Evolutionary conservation across 2,329 filamentous ascomycete genomes (phyloP).

Genomic region (Cladophialophora chaetospira): DNA sequence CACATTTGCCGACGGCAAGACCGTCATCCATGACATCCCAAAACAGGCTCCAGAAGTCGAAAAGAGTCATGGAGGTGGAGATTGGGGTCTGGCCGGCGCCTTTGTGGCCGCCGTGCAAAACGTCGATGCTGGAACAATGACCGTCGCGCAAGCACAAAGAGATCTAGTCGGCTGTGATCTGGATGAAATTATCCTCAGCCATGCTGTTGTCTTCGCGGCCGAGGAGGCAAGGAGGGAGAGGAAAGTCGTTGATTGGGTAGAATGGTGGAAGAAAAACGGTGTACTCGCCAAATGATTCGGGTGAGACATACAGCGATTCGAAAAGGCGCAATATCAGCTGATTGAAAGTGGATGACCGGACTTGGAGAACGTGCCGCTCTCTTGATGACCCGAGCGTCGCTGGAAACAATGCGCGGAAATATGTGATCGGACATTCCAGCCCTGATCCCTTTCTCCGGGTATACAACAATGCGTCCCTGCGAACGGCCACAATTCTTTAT

Average conservation of each 20-base stretch:
- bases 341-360: not conserved
- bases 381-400: not conserved
- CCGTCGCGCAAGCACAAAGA: constrained; percentile 70
- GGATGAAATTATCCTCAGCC: constrained; percentile 84
- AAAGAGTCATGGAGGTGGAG: constrained; percentile 70
- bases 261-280: constrained; percentile 62
- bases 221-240: constrained; percentile 76
- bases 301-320: not conserved
- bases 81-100: constrained; percentile 75
- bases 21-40: constrained; percentile 60
- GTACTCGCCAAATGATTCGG: not conserved
- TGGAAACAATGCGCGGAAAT: not conserved
- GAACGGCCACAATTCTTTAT: constrained; percentile 9
- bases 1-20: constrained; percentile 64
- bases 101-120: constrained; percentile 81
- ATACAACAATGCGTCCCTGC: constrained; percentile 3
- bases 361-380: not conserved
- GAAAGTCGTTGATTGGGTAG: constrained; percentile 71
- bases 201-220: constrained; percentile 90
- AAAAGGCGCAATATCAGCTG: not conserved
- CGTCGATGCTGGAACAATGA: constrained; percentile 71
- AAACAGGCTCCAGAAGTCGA: constrained; percentile 59
- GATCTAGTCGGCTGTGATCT: constrained; percentile 77
- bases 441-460: constrained; percentile 1
- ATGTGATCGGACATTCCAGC: constrained; percentile 16